phyloP scores from a whole-genome alignment of 2,329 filamentous ascomycete species.

The Colletotrichum sp. region DNA sequence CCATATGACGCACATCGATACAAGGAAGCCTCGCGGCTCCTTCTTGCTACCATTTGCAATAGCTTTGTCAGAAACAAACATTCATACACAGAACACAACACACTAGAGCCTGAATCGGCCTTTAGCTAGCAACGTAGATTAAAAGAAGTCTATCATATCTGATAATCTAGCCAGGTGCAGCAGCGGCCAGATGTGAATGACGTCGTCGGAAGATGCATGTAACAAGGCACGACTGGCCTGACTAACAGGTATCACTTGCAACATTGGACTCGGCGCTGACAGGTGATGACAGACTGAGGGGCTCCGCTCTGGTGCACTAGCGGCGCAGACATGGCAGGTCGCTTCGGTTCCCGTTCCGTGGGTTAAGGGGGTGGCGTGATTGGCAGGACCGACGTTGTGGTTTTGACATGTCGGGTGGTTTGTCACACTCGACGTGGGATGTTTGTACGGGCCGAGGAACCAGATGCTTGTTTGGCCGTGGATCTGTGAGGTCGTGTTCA shows the following conservation, averaged over 20 bases:
- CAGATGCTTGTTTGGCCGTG: background rate
- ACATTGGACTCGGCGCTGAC: background rate
- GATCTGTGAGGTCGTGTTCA: background rate
- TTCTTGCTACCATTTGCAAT: conserved; percentile 11
- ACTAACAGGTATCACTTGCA: background rate
- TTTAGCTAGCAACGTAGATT: conserved; percentile 1
- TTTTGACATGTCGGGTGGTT: background rate
- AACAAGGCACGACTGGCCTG: background rate
- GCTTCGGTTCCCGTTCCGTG: background rate
- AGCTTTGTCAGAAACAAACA: background rate
- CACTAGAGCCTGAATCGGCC: background rate
- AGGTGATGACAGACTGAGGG: background rate
- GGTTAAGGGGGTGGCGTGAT: background rate
- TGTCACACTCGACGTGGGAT: background rate
- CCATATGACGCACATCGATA: conserved; percentile 6
- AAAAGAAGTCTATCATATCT: conserved; percentile 1
- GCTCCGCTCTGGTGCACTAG: conserved; percentile 1
- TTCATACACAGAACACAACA: background rate
- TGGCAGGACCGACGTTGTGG: background rate
- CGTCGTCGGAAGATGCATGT: background rate
- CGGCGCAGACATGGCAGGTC: background rate
- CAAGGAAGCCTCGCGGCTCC: background rate
- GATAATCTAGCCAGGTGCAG: background rate
- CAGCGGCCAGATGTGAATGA: background rate
- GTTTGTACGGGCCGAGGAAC: background rate